Evolutionary conservation across 441 rosid genomes (phyloP).

Genomic region (Populus hybrid): DNA sequence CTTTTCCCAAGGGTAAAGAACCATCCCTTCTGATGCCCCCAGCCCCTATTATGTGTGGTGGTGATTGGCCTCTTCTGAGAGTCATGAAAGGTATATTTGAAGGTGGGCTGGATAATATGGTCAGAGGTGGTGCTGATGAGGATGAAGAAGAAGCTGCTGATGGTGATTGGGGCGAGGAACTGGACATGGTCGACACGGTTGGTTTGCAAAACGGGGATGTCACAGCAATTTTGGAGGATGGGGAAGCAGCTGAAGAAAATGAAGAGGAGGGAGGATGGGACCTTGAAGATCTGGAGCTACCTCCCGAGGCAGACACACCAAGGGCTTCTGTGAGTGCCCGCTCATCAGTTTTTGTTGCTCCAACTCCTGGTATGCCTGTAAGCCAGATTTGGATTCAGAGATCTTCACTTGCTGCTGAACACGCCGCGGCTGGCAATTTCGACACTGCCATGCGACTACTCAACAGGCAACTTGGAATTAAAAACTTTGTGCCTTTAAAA

Average conservation of each 20-base stretch:
- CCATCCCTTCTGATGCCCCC: constrained; percentile 76
- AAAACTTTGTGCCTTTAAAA: constrained; percentile 63
- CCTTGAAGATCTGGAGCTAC: constrained; percentile 79
- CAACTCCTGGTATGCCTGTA: constrained; percentile 83
- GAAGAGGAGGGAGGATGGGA: constrained; percentile 72
- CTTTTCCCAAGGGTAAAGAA: constrained; percentile 57
- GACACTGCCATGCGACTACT: constrained; percentile 87
- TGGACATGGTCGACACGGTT: constrained; percentile 62
- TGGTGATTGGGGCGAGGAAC: constrained; percentile 80
- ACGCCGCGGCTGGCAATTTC: constrained; percentile 84
- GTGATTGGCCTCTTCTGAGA: constrained; percentile 91
- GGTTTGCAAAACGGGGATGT: constrained; percentile 55
- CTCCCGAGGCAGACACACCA: constrained; percentile 76
- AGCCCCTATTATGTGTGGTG: constrained; percentile 59
- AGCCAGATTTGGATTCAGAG: constrained; percentile 81
- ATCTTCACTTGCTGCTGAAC: constrained; percentile 85
- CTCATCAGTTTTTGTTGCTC: constrained; percentile 60
- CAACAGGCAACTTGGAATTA: constrained; percentile 77
- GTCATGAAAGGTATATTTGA: constrained; percentile 83
- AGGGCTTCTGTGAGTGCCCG: constrained; percentile 49
- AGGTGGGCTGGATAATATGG: constrained; percentile 63
- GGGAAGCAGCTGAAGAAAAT: constrained; percentile 54
- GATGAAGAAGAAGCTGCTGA: constrained; percentile 46
- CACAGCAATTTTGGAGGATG: constrained; percentile 52
- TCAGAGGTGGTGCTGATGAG: constrained; percentile 47